Evolutionary conservation across 2,329 filamentous ascomycete genomes (phyloP).

Genomic region (Alternaria dauci): DNA sequence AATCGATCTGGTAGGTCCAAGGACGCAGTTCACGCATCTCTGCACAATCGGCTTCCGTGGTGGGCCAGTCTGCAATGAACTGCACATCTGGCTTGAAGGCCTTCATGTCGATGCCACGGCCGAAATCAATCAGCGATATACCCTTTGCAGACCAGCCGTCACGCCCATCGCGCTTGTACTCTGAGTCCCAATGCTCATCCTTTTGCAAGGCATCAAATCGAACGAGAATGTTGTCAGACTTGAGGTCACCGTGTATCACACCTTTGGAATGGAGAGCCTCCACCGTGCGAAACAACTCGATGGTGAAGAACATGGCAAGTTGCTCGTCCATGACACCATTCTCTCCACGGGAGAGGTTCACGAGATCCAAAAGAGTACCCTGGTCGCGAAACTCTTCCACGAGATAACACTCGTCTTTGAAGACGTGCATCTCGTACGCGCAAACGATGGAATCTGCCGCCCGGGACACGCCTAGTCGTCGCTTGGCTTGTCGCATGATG

Average conservation of each 20-base stretch:
- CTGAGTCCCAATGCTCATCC: conserved; percentile 62
- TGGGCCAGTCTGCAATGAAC: conserved; percentile 97
- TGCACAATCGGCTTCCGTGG: conserved; percentile 83
- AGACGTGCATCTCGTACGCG: conserved; percentile 91
- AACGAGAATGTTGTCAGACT: conserved; percentile 93
- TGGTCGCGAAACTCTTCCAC: conserved; percentile 87
- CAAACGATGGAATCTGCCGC: conserved; percentile 79
- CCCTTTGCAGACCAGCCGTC: conserved; percentile 84
- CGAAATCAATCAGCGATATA: conserved; percentile 90
- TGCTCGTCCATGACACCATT: conserved; percentile 83
- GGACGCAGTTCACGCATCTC: conserved; percentile 94
- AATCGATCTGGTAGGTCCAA: conserved; percentile 98
- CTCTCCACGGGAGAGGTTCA: conserved; percentile 84
- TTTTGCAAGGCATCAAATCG: conserved; percentile 69
- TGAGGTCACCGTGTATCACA: conserved; percentile 91
- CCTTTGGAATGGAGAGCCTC: conserved; percentile 83
- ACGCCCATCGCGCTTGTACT: conserved; percentile 76
- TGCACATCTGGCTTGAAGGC: conserved; percentile 78
- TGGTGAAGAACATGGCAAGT: conserved; percentile 92
- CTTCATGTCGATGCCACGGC: conserved; percentile 91
- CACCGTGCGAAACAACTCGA: conserved; percentile 89
- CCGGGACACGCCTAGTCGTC: conserved; percentile 75
- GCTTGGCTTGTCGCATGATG: conserved; percentile 84
- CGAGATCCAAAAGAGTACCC: conserved; percentile 91
- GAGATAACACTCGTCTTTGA: conserved; percentile 87